Evolutionary conservation across 1,139 yeast genomes (phyloP).

Genomic region (Magnusiomyces suaveolens): DNA sequence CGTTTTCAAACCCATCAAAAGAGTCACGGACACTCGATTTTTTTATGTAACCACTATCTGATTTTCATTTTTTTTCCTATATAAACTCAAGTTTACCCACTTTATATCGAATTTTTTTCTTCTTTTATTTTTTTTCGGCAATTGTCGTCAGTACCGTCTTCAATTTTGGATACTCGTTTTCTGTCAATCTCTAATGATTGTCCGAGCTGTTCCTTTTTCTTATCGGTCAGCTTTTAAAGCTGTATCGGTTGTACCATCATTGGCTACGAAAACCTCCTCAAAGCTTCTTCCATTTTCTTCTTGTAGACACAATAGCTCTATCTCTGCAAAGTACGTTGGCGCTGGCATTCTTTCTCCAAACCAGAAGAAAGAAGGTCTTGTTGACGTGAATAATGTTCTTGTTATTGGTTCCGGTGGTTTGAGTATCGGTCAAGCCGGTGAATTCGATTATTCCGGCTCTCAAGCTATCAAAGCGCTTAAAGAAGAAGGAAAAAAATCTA

Average conservation of each 20-base stretch:
- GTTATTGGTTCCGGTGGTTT: constrained; percentile 97
- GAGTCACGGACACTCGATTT: background rate
- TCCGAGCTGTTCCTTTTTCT: constrained; percentile 1
- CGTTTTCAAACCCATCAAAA: too few species aligned
- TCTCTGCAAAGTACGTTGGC: constrained; percentile 43
- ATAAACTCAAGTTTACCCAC: background rate
- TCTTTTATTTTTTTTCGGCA: too few species aligned
- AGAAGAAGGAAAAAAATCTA: constrained; percentile 94
- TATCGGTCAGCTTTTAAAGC: background rate
- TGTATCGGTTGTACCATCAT: constrained; percentile 23
- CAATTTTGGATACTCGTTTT: background rate
- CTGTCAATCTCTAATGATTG: constrained; percentile 2
- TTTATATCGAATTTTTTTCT: constrained; percentile 1
- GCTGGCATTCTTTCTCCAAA: constrained; percentile 44
- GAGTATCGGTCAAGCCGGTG: constrained; percentile 98
- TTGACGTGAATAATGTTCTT: constrained; percentile 80
- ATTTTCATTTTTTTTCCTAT: constrained; percentile 3
- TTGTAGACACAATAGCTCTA: constrained; percentile 16
- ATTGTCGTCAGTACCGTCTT: too few species aligned
- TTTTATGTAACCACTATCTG: too few species aligned
- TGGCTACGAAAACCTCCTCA: background rate
- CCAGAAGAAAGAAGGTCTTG: constrained; percentile 47
- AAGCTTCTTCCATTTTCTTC: background rate
- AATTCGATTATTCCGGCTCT: constrained; percentile 92
- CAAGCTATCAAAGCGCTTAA: constrained; percentile 64